Evolutionary conservation across 2,329 filamentous ascomycete genomes (phyloP), one percentile per base, ranked within the genome.

Genomic region (Hypoxylon sp.): DNA sequence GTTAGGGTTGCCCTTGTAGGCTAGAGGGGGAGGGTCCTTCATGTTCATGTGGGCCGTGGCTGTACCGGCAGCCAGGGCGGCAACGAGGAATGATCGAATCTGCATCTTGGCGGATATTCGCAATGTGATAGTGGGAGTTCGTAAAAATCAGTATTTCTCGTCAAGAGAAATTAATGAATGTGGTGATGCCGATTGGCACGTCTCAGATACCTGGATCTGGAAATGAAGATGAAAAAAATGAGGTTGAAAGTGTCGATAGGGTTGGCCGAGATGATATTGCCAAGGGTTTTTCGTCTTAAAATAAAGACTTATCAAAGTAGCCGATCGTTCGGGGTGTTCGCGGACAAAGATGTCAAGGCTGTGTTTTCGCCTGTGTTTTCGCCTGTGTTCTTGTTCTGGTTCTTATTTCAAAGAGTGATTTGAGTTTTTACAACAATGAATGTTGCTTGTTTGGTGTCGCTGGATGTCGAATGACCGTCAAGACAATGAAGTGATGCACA

Each of bases 1-100:
- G 63, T 76, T 70, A 36, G 75, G 72, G 72, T 83, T 82, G 68
- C 68, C 69, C 71, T 79, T 80, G 63, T 78, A 81, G 46, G 72
- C 72, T 61, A 84, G 72, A 5, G 82, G 81, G 9, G 78, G 59
- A 7, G 82, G 82, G 55, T 69, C 70, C 32, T 64, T 71, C 75
- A 83, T 79, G 66, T 81, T 75, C 77, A 84, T 83, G 69, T 84
- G 80, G 51, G 77, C 81, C 44, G 75, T 69, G 56, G 73, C 74
- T 40, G 76, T 67, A 57, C 75, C 71, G 63, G 75, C 66, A 53
- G 71, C 72, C 60, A 79, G 57, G 62, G 76, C 62, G 55, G 71
- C 69, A 56, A 76, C 55, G 53, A 73, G 53, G 17, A 67, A 59
- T 37, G 67, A 52, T 44, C 51, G 55, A 54, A 69, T 67, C 67